Percentiles rank a stretch among this genome's conserved stretches.
Evolutionary conservation across 495 filamentous ascomycete species (phyloP).

Genomic region (Talaromyces stipitatus): DNA sequence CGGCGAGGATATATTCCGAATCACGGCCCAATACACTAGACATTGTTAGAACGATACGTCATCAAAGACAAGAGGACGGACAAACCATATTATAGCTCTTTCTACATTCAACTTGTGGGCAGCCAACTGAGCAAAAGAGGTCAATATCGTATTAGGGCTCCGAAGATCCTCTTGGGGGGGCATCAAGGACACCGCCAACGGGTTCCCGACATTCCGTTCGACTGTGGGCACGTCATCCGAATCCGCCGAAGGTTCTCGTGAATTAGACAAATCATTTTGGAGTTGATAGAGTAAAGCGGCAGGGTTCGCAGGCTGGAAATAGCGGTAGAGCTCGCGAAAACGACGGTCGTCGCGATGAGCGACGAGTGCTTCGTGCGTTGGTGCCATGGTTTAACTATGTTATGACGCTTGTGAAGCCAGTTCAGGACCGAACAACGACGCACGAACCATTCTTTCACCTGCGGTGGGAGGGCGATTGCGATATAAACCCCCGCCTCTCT

Average conservation of each 20-base stretch:
- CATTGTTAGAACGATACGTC: neutral
- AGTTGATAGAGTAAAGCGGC: slow-evolving; percentile 11
- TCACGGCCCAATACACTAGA: slow-evolving; percentile 49
- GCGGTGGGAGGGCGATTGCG: neutral
- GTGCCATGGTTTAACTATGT: neutral
- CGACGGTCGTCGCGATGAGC: slow-evolving; percentile 22
- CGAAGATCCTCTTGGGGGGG: slow-evolving; percentile 14
- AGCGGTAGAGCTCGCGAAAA: slow-evolving; percentile 39
- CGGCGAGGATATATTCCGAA: slow-evolving; percentile 50
- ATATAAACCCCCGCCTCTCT: neutral
- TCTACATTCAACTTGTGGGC: slow-evolving; percentile 40
- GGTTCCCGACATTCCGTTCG: neutral
- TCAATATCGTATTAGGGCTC: slow-evolving; percentile 48
- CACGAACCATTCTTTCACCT: slow-evolving; percentile 2
- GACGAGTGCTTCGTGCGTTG: slow-evolving; percentile 12
- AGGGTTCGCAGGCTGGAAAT: slow-evolving; percentile 29
- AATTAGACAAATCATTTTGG: neutral
- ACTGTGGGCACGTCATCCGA: neutral
- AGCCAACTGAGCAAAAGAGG: slow-evolving; percentile 41
- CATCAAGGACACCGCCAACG: slow-evolving; percentile 6
- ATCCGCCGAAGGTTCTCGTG: neutral
- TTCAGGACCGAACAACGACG: neutral
- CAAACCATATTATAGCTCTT: slow-evolving; percentile 34
- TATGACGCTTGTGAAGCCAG: neutral
- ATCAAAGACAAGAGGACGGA: slow-evolving; percentile 6